Evolutionary conservation across 2,329 filamentous ascomycete species (phyloP).

Genomic region (Fusarium falciforme): DNA sequence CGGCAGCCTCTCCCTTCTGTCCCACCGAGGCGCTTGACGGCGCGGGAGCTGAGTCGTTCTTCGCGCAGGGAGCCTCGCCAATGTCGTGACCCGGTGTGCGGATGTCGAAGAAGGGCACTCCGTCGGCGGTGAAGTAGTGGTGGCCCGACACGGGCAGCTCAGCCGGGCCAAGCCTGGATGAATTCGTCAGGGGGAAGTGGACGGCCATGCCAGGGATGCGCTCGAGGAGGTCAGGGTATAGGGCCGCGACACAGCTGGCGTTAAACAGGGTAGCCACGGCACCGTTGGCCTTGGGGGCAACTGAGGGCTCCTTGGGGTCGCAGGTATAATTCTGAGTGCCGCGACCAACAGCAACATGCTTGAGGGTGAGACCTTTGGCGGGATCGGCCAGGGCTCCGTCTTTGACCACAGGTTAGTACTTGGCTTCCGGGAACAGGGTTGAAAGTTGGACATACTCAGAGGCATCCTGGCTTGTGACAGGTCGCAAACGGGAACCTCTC

Average conservation of each 20-base stretch:
- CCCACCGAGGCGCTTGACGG: conserved; percentile 71
- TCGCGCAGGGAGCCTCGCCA: conserved; percentile 71
- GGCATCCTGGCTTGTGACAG: conserved; percentile 65
- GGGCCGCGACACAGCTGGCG: conserved; percentile 80
- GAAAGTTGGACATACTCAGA: conserved; percentile 51
- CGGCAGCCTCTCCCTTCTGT: conserved; percentile 72
- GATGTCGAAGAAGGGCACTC: conserved; percentile 84
- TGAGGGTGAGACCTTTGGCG: conserved; percentile 69
- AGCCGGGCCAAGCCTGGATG: conserved; percentile 62
- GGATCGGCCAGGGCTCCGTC: conserved; percentile 69
- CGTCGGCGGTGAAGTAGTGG: conserved; percentile 81
- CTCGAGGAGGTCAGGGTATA: conserved; percentile 74
- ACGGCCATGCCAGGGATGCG: conserved; percentile 76
- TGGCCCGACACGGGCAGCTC: conserved; percentile 76
- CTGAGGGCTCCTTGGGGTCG: conserved; percentile 67
- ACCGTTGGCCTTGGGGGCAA: conserved; percentile 73
- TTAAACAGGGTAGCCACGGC: conserved; percentile 90
- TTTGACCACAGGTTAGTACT: conserved; percentile 23
- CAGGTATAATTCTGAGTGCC: conserved; percentile 97
- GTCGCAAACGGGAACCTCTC: conserved; percentile 62
- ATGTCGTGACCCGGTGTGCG: conserved; percentile 65
- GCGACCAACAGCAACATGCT: conserved; percentile 86
- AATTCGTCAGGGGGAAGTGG: conserved; percentile 67
- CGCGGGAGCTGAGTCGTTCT: conserved; percentile 70
- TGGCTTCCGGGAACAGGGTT: background rate